Evolutionary conservation across 2,329 filamentous ascomycete genomes (phyloP).

Genomic region (Aureobasidium sp.): DNA sequence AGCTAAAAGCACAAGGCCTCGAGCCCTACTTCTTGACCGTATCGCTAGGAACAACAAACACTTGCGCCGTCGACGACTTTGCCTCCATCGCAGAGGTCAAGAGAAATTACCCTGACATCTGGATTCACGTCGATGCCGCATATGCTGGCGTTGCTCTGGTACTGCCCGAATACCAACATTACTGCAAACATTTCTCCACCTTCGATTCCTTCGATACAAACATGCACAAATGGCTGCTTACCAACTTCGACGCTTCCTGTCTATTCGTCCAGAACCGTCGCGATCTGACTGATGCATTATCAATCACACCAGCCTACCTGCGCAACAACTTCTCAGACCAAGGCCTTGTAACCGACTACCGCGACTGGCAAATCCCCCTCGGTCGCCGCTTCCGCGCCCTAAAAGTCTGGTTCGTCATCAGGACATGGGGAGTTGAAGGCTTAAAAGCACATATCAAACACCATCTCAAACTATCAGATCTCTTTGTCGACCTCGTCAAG

Average conservation of each 20-base stretch:
- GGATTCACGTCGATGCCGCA: constrained; percentile 90
- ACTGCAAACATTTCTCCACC: constrained; percentile 51
- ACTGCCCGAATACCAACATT: constrained; percentile 68
- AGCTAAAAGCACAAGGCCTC: constrained; percentile 59
- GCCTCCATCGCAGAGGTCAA: constrained; percentile 54
- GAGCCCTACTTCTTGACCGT: constrained; percentile 81
- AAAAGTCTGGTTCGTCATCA: constrained; percentile 92
- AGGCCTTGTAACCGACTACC: constrained; percentile 85
- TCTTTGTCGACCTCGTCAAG: constrained; percentile 55
- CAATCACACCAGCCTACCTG: constrained; percentile 73
- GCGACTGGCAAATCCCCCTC: constrained; percentile 94
- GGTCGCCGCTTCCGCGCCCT: constrained; percentile 79
- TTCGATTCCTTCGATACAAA: constrained; percentile 93
- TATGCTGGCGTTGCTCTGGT: constrained; percentile 83
- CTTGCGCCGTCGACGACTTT: constrained; percentile 81
- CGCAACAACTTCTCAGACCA: constrained; percentile 71
- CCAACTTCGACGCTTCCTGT: constrained; percentile 81
- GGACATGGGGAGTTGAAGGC: constrained; percentile 70
- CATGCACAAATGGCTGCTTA: constrained; percentile 95
- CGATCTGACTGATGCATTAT: constrained; percentile 71
- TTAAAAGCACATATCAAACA: constrained; percentile 64
- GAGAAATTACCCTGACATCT: constrained; percentile 53
- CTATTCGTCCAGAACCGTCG: constrained; percentile 68
- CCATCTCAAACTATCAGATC: constrained; percentile 60
- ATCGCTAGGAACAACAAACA: constrained; percentile 78